Conservation (phyloP, 345 rosid species). For the Melastoma malabathricum region DNA sequence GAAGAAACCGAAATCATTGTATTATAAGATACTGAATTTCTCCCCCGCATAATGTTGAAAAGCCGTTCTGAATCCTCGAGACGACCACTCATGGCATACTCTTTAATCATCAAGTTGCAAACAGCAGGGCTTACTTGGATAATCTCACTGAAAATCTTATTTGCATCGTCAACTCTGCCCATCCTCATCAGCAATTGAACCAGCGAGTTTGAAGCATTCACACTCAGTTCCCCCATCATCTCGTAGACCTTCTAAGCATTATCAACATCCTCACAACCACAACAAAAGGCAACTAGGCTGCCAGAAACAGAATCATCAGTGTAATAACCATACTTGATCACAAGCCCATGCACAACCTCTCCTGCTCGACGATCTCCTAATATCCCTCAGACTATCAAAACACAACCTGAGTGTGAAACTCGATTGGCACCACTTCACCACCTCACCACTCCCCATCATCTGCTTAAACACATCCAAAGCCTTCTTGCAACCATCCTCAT, state of each 20-base stretch:
- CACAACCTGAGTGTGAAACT: constrained; percentile 39
- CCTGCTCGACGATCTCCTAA: constrained; percentile 23
- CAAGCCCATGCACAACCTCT: constrained; percentile 30
- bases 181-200: constrained; percentile 20
- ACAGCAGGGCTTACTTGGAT: constrained; percentile 17
- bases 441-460: constrained; percentile 29
- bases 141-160: constrained; percentile 21
- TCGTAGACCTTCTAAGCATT: constrained; percentile 35
- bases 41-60: constrained; percentile 31
- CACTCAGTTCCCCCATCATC: constrained; percentile 17
- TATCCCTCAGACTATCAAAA: constrained; percentile 29
- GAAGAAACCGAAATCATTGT: constrained; percentile 42
- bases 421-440: constrained; percentile 35
- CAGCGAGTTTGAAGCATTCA: constrained; percentile 27
- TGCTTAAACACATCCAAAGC: constrained; percentile 31
- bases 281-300: constrained; percentile 37
- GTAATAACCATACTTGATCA: constrained; percentile 35
- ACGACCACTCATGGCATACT: constrained; percentile 28
- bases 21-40: constrained; percentile 28
- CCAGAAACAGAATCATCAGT: constrained; percentile 26
- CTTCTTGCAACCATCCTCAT: constrained; percentile 18
- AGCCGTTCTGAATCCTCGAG: constrained; percentile 28
- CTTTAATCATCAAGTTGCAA: constrained; percentile 43
- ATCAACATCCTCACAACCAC: constrained; percentile 25
- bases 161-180: constrained; percentile 33